phyloP scores from a whole-genome alignment of 2,329 filamentous ascomycete species.

The Colletotrichum neosansevieriae region DNA sequence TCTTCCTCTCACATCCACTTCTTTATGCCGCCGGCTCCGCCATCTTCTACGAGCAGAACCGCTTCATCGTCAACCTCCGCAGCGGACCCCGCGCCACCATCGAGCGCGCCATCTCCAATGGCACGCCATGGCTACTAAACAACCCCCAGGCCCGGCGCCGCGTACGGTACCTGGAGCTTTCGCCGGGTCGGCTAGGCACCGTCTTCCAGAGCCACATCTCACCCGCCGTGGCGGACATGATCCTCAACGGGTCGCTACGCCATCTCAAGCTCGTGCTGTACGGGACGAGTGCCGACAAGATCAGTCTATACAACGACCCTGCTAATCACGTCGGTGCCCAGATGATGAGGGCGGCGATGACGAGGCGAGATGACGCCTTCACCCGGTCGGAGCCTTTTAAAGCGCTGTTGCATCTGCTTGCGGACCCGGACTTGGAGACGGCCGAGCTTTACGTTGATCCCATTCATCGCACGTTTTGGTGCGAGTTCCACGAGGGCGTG shows the following conservation, averaged over 20 bases:
- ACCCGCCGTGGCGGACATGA: slow-evolving; percentile 45
- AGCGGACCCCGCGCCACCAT: slow-evolving; percentile 25
- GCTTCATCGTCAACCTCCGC: slow-evolving; percentile 44
- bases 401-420: slow-evolving; percentile 55
- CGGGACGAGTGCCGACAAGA: slow-evolving; percentile 28
- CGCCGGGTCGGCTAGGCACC: slow-evolving; percentile 42
- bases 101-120: slow-evolving; percentile 30
- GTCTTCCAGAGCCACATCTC: slow-evolving; percentile 38
- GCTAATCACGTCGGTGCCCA: slow-evolving; percentile 32
- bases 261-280: slow-evolving; percentile 43
- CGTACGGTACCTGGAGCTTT: slow-evolving; percentile 42
- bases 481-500: slow-evolving; percentile 53
- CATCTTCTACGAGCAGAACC: slow-evolving; percentile 47
- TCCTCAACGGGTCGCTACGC: slow-evolving; percentile 44
- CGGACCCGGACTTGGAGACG: slow-evolving; percentile 58
- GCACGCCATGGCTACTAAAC: slow-evolving; percentile 31
- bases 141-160: slow-evolving; percentile 40
- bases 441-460: slow-evolving; percentile 53
- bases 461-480: slow-evolving; percentile 54
- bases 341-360: slow-evolving; percentile 21
- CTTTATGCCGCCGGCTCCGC: slow-evolving; percentile 43
- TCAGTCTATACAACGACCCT: slow-evolving; percentile 9
- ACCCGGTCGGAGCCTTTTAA: slow-evolving; percentile 36
- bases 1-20: slow-evolving; percentile 44
- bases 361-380: slow-evolving; percentile 36